Evolutionary conservation across 306 rosid genomes (phyloP).

Genomic region (Echinosophora koreensis): DNA sequence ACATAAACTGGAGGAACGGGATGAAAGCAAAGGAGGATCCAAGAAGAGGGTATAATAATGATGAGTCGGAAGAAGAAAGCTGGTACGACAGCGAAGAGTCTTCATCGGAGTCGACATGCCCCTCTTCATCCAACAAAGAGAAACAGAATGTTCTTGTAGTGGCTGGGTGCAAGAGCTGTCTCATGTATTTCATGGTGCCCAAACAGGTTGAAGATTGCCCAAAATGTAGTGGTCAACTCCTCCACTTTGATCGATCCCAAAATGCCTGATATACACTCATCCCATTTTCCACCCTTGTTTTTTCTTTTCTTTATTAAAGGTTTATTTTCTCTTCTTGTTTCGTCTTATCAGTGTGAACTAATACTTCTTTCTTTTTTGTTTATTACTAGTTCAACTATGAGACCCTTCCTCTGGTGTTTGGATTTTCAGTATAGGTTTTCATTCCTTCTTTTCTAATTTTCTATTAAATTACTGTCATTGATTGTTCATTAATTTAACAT

Average conservation of each 20-base stretch:
- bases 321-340: not conserved
- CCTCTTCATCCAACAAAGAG: slow-evolving; percentile 42
- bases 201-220: slow-evolving; percentile 89
- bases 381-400: slow-evolving; percentile 9
- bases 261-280: slow-evolving; percentile 55
- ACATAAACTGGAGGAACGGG: slow-evolving; percentile 96
- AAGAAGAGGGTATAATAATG: slow-evolving; percentile 57
- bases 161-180: slow-evolving; percentile 93
- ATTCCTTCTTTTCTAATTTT: not conserved
- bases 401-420: slow-evolving; percentile 35
- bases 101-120: slow-evolving; percentile 75
- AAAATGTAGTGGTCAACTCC: slow-evolving; percentile 87
- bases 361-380: slow-evolving; percentile 26
- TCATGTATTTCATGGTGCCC: slow-evolving; percentile 98
- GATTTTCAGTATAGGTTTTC: slow-evolving; percentile 31
- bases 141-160: slow-evolving; percentile 83
- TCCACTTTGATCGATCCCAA: slow-evolving; percentile 90
- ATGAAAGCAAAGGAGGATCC: slow-evolving; percentile 96
- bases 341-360: slow-evolving; percentile 8
- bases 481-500: slow-evolving; percentile 11
- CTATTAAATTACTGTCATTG: not conserved
- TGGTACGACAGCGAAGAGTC: slow-evolving; percentile 85
- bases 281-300: not conserved
- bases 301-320: not conserved
- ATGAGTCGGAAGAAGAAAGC: slow-evolving; percentile 71